These are phyloP conservation scores for Termitomyces sp. DNA, from an alignment of 768 basidiomycete species.

Conservation along the genomic window DNA sequence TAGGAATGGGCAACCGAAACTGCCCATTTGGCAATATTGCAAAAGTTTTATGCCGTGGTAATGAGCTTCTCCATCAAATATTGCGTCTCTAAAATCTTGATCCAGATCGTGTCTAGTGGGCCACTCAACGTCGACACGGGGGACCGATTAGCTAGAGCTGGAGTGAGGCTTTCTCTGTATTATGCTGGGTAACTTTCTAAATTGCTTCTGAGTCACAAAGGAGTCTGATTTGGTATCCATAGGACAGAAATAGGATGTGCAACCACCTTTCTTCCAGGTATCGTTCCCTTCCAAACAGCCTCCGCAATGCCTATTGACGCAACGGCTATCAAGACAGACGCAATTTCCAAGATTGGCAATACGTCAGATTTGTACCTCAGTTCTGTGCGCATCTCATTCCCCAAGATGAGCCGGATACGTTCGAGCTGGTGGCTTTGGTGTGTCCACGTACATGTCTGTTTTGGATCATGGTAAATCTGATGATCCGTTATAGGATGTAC, in stretches of 20 bases:
- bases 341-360: slow-evolving; percentile 5
- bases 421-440: slow-evolving; percentile 5
- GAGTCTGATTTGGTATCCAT: background rate
- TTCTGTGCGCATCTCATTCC: slow-evolving; percentile 3
- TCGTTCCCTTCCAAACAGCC: background rate
- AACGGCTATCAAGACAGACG: background rate
- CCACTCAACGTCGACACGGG: background rate
- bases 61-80: background rate
- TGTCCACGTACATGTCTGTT: background rate
- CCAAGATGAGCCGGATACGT: slow-evolving; percentile 1
- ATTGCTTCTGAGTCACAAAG: background rate
- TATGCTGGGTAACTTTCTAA: background rate
- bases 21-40: background rate
- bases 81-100: background rate
- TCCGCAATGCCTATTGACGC: background rate
- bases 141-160: slow-evolving; percentile 6
- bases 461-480: background rate
- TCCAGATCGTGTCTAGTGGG: slow-evolving; percentile 3
- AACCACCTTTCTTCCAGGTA: slow-evolving; percentile 1
- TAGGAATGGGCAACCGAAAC: background rate
- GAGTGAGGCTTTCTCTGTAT: slow-evolving; percentile 9
- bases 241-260: background rate
- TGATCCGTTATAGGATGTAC: background rate
- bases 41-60: slow-evolving; percentile 2
- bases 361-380: slow-evolving; percentile 3